Evolutionary conservation across 495 filamentous ascomycete genomes (phyloP), one percentile per base, ranked within the genome.

Genomic region (Talaromyces trachyspermus): DNA sequence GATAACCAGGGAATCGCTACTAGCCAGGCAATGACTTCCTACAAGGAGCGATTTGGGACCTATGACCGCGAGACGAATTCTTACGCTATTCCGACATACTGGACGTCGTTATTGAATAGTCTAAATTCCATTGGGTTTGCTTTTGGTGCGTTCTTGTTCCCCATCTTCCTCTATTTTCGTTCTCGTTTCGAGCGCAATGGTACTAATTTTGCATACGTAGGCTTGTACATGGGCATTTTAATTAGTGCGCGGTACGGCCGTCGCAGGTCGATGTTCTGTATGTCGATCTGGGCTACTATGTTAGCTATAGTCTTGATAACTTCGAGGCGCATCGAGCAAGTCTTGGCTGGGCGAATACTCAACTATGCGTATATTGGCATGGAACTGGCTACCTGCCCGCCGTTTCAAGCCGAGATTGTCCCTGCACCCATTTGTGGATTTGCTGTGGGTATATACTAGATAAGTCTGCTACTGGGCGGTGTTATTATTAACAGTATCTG

Each of bases 351-450:
- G 7, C 54, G 63, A 18, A 59, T 63, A 24, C 33, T 68, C 11
- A 60, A 62, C 23, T 68, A 63, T 56, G 38, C 56, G 14, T 68
- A 66, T 41, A 54, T 68, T n/a, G 64, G 63, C 17, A 66, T 68
- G 61, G 59, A 68, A 23, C 46, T 68, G 17, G 52, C 64, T 8
- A 56, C 57, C 6, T 54, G 55, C 10, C 63, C 64, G 7, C 52
- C 57, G 4, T 58, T 60, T 17, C 51, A 63, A 12, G 37, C 63
- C 3, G 64, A 68, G 41, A 51, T 68, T 8, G 57, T 63, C 4
- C 64, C 63, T 2, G 59, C 62, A n/a, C 53, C 49, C 11, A 46
- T 63, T 20, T 55, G 63, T 14, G 63, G 64, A n/a, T 55, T 63
- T 35, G 57, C 55, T 26, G 61, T 63, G 33, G 62, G 62, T 0